Evolutionary conservation across 2,329 filamentous ascomycete species (phyloP).

Genomic region (Iodosphaeria phyllophila): DNA sequence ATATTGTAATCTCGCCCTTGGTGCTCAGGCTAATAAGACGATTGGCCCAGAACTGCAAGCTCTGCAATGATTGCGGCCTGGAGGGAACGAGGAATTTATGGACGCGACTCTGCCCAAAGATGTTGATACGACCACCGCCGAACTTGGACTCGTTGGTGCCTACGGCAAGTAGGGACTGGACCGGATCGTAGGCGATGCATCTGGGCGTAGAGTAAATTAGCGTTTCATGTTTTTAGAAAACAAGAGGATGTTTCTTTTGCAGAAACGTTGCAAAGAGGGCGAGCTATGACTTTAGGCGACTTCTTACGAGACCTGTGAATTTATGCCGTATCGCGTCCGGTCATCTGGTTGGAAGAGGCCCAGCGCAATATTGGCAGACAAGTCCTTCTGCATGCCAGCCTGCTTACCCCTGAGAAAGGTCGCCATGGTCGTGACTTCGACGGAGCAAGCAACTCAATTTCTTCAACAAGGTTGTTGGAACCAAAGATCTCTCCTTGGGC

Average conservation of each 20-base stretch:
- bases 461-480: no score
- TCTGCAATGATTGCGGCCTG: conserved; percentile 54
- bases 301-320: conserved; percentile 44
- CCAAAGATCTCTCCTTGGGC: no score
- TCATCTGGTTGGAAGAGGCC: conserved; percentile 73
- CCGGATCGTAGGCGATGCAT: conserved; percentile 75
- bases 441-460: no score
- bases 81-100: conserved; percentile 55
- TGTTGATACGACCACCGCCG: conserved; percentile 71
- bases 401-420: conserved; percentile 84
- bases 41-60: conserved; percentile 70
- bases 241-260: no score
- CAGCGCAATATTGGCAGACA: conserved; percentile 63
- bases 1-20: conserved; percentile 71
- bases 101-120: conserved; percentile 70
- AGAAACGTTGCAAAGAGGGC: conserved; percentile 1
- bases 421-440: conserved; percentile 41
- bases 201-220: conserved; percentile 31
- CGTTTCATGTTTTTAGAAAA: not conserved
- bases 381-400: conserved; percentile 76
- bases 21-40: conserved; percentile 71
- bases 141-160: conserved; percentile 79
- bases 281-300: conserved; percentile 1
- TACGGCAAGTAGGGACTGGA: conserved; percentile 83
- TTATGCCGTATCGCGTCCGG: conserved; percentile 66